Evolutionary conservation across 495 filamentous ascomycete genomes (phyloP), one percentile per base, ranked within the genome.

Genomic region (Penicillium ucsense): DNA sequence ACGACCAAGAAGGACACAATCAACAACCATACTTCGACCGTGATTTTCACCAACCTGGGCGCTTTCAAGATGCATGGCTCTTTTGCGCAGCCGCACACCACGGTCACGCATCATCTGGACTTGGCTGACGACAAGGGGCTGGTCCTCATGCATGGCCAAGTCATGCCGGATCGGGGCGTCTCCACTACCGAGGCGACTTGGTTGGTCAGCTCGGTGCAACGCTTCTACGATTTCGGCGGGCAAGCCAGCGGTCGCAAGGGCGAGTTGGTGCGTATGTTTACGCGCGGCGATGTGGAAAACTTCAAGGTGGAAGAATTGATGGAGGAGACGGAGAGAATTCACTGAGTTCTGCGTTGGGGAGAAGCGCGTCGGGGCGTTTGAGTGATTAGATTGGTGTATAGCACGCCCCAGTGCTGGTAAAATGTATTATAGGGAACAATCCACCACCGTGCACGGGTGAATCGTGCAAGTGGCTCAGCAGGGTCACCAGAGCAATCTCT

Each of bases 161-260:
- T 98, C 31, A 73, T 86, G 51, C 81, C 84, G 41, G 84, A 85
- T 3, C 63, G 82, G 6, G 91, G 92, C 3, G 80, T 96, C 9
- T 83, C 72, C 11, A 82, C 85, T 3, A 72, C 87, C 10, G 84
- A 97, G 60, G 89, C 85, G 29, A 79, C 78, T 63, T 95, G 85
- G 88, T 61, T 98, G 55, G 75, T 94, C n/a, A 86, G 94, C 76
- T 87, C 88, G 40, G 66, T 98, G 71, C 92, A 97, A 76, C 83
- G 88, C 65, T 98, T 97, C 64, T 98, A 97, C 61, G 88, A 83
- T 9, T 73, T 72, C 43, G 76, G 74, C 2, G 71, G 71, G 7
- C 72, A 76, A 59, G 79, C 73, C 5, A 66, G 52, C 46, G 74
- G 72, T 3, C 70, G 72, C 32, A 79, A 73, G 61, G 62, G 66